Base-by-base conservation (phyloP, 1,284 basidiomycete species). In the Omphalotus olearius region DNA sequence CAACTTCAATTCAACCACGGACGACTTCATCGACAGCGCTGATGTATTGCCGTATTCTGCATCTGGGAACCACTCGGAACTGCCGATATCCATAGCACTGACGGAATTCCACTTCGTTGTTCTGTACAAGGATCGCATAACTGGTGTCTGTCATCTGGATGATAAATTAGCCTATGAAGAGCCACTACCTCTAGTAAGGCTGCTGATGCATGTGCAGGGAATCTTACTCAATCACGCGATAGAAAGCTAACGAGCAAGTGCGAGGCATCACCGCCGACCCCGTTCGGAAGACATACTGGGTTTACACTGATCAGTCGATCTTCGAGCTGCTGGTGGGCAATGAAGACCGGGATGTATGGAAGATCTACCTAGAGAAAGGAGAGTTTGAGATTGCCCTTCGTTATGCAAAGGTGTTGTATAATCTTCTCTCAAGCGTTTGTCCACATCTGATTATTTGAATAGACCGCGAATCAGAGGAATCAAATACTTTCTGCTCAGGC, bases 331-430 rank as follows among this genome's bases (percentile, higher is more conserved):
- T 89, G 13, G 78, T 93, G 14, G 78, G 78, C 9, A 91, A 96
- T 59, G 97, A 99, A 71, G 90, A 91, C 61, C 82, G 95, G 3
- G 90, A 98, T 63, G 86, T 99, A 5, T 99, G 97, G 97, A 85
- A 85, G 56, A 87, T 95, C 45, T 93, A 92, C 67, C 76, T 98
- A 3, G 80, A 86, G 47, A 85, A 90, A 60, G 83, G 80, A 1
- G 79, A 86, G 45, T 95, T 83, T 58, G 87, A 92, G 11, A 67
- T 79, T 1, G 93, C 97, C 0, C 71, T 98, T 48, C 76, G 79
- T 53, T 90, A 90, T 67, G 83, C 91, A 17, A 93, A 91, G 74
- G 93, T n/a, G n/a, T n/a, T n/a, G n/a, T 90, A 49, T 42, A 70
- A 57, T 25, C n/a, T 36, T 47, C 44, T 44, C 18, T 35, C 26